phyloP scores from a whole-genome alignment of 2,329 filamentous ascomycete species.

The Trichoderma sp. region DNA sequence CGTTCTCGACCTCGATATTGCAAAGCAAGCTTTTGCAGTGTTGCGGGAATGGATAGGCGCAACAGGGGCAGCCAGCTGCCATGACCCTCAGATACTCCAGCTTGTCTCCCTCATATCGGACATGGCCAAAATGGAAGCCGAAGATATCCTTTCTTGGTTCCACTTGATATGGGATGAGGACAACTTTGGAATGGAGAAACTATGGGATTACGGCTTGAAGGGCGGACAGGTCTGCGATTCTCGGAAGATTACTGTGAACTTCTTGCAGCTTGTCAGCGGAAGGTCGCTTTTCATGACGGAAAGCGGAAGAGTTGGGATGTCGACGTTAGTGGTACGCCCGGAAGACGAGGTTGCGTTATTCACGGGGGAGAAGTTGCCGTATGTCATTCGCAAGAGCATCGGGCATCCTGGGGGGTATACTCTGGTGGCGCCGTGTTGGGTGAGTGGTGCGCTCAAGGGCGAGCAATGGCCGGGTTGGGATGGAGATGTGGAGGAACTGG shows the following conservation, averaged over 20 bases:
- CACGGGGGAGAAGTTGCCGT: constrained; percentile 1
- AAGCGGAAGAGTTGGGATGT: background rate
- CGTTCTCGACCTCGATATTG: background rate
- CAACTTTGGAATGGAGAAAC: constrained; percentile 1
- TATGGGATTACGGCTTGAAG: constrained; percentile 3
- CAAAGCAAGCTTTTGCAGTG: background rate
- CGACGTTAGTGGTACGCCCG: background rate
- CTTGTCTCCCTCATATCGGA: background rate
- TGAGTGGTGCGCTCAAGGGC: background rate
- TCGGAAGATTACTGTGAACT: background rate
- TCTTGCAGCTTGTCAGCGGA: constrained; percentile 1
- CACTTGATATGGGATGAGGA: background rate
- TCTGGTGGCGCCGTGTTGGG: background rate
- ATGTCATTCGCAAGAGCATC: background rate
- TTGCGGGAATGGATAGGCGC: background rate
- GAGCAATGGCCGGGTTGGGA: background rate
- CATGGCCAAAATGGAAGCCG: background rate
- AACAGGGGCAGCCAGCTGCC: background rate
- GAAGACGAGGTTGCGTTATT: background rate
- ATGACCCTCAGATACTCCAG: background rate
- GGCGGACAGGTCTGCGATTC: background rate
- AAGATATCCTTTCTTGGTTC: background rate
- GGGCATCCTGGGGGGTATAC: background rate
- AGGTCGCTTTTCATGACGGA: constrained; percentile 6
- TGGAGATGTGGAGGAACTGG: background rate